phyloP scores from a whole-genome alignment of 2,329 filamentous ascomycete species.

The Boeremia lycopersici region DNA sequence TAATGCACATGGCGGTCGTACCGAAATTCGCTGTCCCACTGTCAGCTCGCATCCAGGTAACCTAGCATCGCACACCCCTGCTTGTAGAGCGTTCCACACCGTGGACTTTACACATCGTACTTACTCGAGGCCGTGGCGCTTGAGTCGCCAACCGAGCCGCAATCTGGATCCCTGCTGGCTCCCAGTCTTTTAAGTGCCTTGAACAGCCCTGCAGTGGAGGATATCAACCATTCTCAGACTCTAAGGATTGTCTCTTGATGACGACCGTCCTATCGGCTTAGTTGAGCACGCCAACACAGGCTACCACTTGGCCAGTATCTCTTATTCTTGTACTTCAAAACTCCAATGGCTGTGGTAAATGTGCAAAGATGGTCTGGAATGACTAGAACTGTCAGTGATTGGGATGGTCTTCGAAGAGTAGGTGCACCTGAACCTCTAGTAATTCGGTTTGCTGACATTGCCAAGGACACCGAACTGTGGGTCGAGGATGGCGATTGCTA shows the following conservation, averaged over 20 bases:
- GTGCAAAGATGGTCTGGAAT: constrained; percentile 45
- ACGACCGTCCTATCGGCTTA: neutral
- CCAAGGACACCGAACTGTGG: constrained; percentile 75
- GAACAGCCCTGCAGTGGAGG: neutral
- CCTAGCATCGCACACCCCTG: constrained; percentile 24
- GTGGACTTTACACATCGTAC: constrained; percentile 25
- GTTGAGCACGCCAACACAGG: constrained; percentile 1
- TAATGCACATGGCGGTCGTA: constrained; percentile 27
- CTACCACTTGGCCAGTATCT: neutral
- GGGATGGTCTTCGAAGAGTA: constrained; percentile 56
- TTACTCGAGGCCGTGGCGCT: constrained; percentile 30
- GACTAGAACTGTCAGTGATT: constrained; percentile 42
- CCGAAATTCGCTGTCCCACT: constrained; percentile 30
- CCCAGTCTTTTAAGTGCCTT: constrained; percentile 2
- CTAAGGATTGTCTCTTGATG: neutral
- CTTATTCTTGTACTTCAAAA: constrained; percentile 13
- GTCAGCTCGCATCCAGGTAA: constrained; percentile 30
- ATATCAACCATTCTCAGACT: neutral
- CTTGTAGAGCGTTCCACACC: constrained; percentile 17
- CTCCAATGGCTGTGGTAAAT: constrained; percentile 26
- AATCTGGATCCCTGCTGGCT: constrained; percentile 25
- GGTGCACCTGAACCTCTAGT: constrained; percentile 21
- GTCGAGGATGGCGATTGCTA: constrained; percentile 70
- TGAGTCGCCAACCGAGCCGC: constrained; percentile 21
- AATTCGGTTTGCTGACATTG: neutral